Percentiles rank a stretch among this genome's conserved stretches.
Conservation (phyloP, 1,284 basidiomycete species). For the Bondarzewia mesenterica region DNA sequence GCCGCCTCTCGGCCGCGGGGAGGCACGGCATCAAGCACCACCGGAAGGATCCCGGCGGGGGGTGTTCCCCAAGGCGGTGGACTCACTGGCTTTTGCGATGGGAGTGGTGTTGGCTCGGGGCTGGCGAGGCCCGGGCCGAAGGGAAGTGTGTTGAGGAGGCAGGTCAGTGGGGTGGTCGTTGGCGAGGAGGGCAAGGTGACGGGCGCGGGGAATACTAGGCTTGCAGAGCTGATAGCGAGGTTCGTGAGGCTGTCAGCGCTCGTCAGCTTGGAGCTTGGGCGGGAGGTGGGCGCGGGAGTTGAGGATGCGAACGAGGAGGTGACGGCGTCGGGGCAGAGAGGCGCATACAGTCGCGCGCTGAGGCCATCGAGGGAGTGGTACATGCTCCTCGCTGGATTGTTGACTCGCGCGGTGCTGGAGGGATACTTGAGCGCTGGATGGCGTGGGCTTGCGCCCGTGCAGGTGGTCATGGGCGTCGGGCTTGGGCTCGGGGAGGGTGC, state of each 20-base stretch:
- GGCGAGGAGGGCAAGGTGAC: slow-evolving; percentile 15
- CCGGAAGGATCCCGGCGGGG: slow-evolving; percentile 12
- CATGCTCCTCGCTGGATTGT: slow-evolving; percentile 61
- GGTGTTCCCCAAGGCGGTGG: slow-evolving; percentile 31
- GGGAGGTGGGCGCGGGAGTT: slow-evolving; percentile 37
- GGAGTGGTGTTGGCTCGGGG: slow-evolving; percentile 61
- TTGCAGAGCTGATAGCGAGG: slow-evolving; percentile 60
- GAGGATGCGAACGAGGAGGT: not conserved
- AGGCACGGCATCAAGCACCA: slow-evolving; percentile 16
- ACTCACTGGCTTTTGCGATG: slow-evolving; percentile 63
- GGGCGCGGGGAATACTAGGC: slow-evolving; percentile 46
- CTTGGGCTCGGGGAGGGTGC: slow-evolving; percentile 29
- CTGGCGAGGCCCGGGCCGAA: slow-evolving; percentile 42
- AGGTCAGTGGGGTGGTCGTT: slow-evolving; percentile 20
- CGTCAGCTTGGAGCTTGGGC: slow-evolving; percentile 63
- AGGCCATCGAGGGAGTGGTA: slow-evolving; percentile 74
- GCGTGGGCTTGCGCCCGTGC: slow-evolving; percentile 62
- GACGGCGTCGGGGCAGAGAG: slow-evolving; percentile 1
- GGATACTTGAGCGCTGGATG: slow-evolving; percentile 76
- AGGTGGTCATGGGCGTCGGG: slow-evolving; percentile 67
- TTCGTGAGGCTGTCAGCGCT: slow-evolving; percentile 71
- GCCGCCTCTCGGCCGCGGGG: slow-evolving; percentile 14
- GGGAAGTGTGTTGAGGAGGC: slow-evolving; percentile 49
- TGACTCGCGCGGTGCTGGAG: slow-evolving; percentile 73
- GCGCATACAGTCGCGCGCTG: slow-evolving; percentile 39